These are phyloP conservation scores for Globisporangium abappressorium DNA, from an alignment of 352 stramenopile genomes.

Conservation along the genomic window DNA sequence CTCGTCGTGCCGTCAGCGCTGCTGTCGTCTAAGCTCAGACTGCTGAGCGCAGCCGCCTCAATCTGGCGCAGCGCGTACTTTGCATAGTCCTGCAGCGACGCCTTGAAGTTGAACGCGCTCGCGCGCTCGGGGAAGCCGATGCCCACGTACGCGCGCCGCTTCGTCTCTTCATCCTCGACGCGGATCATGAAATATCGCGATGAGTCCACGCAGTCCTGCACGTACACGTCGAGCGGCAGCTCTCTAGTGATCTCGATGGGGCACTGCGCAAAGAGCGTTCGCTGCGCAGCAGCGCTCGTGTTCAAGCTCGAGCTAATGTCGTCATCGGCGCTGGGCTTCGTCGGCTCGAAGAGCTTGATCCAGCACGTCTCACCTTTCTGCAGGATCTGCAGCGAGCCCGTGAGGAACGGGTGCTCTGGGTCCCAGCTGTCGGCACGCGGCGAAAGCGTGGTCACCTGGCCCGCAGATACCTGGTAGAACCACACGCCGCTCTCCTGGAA, in stretches of 20 bases:
- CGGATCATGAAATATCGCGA: conserved; percentile 88
- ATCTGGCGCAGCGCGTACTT: conserved; percentile 76
- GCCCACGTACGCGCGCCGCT: conserved; percentile 73
- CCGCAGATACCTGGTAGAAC: conserved; percentile 79
- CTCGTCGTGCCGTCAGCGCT: conserved; percentile 3
- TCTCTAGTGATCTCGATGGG: conserved; percentile 68
- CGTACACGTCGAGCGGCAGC: conserved; percentile 62
- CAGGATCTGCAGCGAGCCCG: conserved; percentile 59
- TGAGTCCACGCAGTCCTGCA: conserved; percentile 86
- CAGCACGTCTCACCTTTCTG: conserved; percentile 73
- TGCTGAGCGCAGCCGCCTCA: conserved; percentile 29
- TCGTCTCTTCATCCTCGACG: conserved; percentile 72
- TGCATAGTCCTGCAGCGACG: conserved; percentile 76
- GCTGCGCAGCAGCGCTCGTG: background rate
- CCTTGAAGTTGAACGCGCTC: conserved; percentile 85
- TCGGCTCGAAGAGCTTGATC: conserved; percentile 78
- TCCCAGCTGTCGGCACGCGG: conserved; percentile 83
- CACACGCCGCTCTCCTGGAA: conserved; percentile 78
- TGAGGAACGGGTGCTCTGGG: conserved; percentile 77
- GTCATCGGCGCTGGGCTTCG: conserved; percentile 13
- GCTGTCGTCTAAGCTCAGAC: background rate
- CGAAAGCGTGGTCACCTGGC: conserved; percentile 66
- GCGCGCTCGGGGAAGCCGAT: conserved; percentile 77
- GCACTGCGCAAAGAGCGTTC: conserved; percentile 74
- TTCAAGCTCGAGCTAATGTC: background rate